Evolutionary conservation across 2,329 filamentous ascomycete genomes (phyloP).

Genomic region (Penicillium sp.): DNA sequence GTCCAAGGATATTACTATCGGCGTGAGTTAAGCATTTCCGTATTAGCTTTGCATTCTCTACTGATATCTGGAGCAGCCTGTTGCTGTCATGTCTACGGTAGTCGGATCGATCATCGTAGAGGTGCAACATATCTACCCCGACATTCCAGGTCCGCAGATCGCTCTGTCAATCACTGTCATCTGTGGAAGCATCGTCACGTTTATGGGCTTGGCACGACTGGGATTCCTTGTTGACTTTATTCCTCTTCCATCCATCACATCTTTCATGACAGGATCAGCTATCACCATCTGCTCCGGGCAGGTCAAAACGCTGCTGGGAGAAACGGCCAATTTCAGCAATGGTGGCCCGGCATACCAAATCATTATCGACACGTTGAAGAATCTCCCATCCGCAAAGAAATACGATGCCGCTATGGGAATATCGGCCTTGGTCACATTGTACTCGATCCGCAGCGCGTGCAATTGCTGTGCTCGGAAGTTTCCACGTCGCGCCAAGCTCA

Average conservation of each 20-base stretch:
- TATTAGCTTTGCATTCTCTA: no score
- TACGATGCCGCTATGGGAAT: conserved; percentile 74
- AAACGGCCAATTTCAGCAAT: conserved; percentile 59
- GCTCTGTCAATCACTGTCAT: conserved; percentile 75
- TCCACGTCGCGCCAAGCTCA: conserved; percentile 62
- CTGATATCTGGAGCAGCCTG: conserved; percentile 53
- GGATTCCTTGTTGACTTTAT: conserved; percentile 82
- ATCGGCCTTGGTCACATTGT: conserved; percentile 68
- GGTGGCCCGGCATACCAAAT: conserved; percentile 72
- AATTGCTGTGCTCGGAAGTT: conserved; percentile 59
- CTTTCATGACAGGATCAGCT: conserved; percentile 91
- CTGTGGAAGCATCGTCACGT: conserved; percentile 46
- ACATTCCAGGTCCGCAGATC: conserved; percentile 57
- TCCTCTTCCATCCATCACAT: conserved; percentile 75
- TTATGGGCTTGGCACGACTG: conserved; percentile 2
- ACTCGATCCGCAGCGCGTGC: conserved; percentile 62
- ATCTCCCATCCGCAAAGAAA: conserved; percentile 58
- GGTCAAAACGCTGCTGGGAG: conserved; percentile 71
- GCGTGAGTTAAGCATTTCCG: conserved; percentile 49
- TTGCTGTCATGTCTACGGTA: conserved; percentile 86
- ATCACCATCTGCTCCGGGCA: conserved; percentile 80
- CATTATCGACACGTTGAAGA: conserved; percentile 70
- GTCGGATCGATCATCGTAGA: conserved; percentile 71
- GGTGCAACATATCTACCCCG: conserved; percentile 52
- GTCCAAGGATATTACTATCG: conserved; percentile 94